phyloP scores from a whole-genome alignment of 768 basidiomycete genomes.

The Mycena maculata region DNA sequence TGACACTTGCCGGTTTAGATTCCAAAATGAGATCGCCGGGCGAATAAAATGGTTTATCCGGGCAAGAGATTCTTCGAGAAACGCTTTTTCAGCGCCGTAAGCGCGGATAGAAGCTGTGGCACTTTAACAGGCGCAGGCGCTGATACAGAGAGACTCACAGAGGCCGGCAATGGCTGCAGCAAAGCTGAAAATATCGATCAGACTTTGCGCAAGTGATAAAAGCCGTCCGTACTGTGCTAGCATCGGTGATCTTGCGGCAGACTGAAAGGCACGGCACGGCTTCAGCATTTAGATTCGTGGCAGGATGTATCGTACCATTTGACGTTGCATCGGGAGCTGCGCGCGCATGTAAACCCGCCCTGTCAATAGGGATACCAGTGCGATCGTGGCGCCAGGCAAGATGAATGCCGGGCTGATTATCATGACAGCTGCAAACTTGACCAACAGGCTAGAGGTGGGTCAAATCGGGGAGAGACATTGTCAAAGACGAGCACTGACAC shows the following conservation, averaged over 20 bases:
- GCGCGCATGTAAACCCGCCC: conserved; percentile 66
- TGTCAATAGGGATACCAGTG: conserved; percentile 52
- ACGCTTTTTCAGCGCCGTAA: conserved; percentile 62
- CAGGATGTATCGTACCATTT: conserved; percentile 63
- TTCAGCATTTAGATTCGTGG: conserved; percentile 50
- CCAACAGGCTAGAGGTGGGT: conserved; percentile 29
- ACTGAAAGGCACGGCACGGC: conserved; percentile 19
- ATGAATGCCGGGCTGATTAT: conserved; percentile 53
- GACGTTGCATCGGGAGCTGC: conserved; percentile 67
- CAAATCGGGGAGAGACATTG: background rate
- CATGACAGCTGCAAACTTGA: conserved; percentile 51
- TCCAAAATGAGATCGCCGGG: conserved; percentile 56
- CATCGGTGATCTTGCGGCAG: conserved; percentile 32
- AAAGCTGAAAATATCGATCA: conserved; percentile 41
- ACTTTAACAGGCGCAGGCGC: background rate
- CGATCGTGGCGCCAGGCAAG: conserved; percentile 49
- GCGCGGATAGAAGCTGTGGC: conserved; percentile 57
- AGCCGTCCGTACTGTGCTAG: conserved; percentile 46
- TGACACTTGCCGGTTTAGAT: conserved; percentile 54
- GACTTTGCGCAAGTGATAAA: background rate
- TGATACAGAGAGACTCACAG: conserved; percentile 19
- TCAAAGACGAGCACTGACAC: conserved; percentile 6
- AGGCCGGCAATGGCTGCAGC: conserved; percentile 63
- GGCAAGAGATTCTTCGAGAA: conserved; percentile 53
- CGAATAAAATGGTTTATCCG: conserved; percentile 62